Percentiles rank a stretch among this genome's conserved stretches.
These are phyloP conservation scores for Wallacemonas sp. DNA, from an alignment of 208 protist species.

Conservation along the genomic window DNA sequence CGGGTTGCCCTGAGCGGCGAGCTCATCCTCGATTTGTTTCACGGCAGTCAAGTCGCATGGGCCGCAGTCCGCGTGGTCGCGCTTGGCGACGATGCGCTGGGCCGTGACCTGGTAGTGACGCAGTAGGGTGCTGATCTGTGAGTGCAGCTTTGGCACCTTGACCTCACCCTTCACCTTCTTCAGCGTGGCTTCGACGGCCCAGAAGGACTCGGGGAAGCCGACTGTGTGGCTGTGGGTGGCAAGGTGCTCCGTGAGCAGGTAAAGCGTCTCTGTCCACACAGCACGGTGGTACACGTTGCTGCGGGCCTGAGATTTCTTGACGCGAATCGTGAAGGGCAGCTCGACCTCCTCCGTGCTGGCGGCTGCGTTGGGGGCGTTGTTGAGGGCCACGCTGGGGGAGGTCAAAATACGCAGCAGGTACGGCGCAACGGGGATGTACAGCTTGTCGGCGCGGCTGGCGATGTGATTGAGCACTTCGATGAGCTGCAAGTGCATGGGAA, in stretches of 20 bases:
- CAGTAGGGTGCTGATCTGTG: slow-evolving; percentile 69
- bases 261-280: slow-evolving; percentile 80
- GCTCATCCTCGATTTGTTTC: slow-evolving; percentile 81
- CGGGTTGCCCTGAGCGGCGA: slow-evolving; percentile 49
- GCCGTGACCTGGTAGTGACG: slow-evolving; percentile 74
- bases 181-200: slow-evolving; percentile 82
- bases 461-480: slow-evolving; percentile 93
- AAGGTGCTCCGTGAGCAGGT: slow-evolving; percentile 89
- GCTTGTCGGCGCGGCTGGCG: slow-evolving; percentile 65
- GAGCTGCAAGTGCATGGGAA: slow-evolving; percentile 95
- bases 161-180: slow-evolving; percentile 83
- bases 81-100: slow-evolving; percentile 61
- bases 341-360: slow-evolving; percentile 58
- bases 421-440: slow-evolving; percentile 93
- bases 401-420: slow-evolving; percentile 93
- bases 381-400: slow-evolving; percentile 79
- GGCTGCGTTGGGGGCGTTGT: slow-evolving; percentile 26
- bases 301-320: slow-evolving; percentile 87
- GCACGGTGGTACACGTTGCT: slow-evolving; percentile 68
- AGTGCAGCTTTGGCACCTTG: slow-evolving; percentile 81
- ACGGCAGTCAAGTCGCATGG: slow-evolving; percentile 80
- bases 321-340: slow-evolving; percentile 88
- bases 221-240: slow-evolving; percentile 83
- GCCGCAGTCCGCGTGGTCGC: slow-evolving; percentile 75
- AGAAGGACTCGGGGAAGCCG: slow-evolving; percentile 94